Evolutionary conservation across 495 filamentous ascomycete genomes (phyloP).

Genomic region (Tuber microsphaerosporum): DNA sequence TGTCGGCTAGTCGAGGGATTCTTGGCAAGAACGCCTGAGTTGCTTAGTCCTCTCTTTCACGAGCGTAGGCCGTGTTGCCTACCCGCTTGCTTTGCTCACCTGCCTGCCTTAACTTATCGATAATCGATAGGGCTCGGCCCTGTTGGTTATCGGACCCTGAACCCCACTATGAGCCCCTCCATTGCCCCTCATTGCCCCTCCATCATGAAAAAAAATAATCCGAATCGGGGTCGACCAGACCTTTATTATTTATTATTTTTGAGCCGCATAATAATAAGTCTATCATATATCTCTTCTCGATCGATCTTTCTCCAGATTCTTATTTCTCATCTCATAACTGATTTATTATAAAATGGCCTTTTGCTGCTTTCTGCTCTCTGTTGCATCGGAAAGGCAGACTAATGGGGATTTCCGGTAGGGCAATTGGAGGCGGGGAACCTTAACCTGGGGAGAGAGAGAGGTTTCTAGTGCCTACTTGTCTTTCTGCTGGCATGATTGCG

Average conservation of each 20-base stretch:
- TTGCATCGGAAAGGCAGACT: not conserved
- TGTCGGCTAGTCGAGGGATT: not conserved
- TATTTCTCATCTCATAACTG: not conserved
- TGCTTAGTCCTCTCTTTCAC: not conserved
- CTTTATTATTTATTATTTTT: conserved; percentile 12
- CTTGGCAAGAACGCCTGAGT: not conserved
- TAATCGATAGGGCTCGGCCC: conserved; percentile 36
- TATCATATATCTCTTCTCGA: conserved; percentile 11
- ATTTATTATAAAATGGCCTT: not conserved
- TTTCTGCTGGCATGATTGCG: not conserved
- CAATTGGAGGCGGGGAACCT: not conserved
- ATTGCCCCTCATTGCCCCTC: conserved; percentile 40
- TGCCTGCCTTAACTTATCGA: conserved; percentile 21
- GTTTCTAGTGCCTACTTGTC: not conserved
- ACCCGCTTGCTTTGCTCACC: not conserved
- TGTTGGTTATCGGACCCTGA: conserved; percentile 38
- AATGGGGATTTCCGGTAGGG: not conserved
- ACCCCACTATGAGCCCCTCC: conserved; percentile 24
- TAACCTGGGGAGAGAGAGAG: not conserved
- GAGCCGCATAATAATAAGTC: conserved; percentile 20
- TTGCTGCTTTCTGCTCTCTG: conserved; percentile 4
- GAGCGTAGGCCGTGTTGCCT: not conserved
- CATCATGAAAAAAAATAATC: not conserved
- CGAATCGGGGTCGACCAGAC: not conserved
- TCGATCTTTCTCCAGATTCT: not conserved